A percentile compares a stretch with the other conserved stretches of the same genome.
phyloP scores from a whole-genome alignment of 164 flowering plant genomes.

The Amborella trichopoda region DNA sequence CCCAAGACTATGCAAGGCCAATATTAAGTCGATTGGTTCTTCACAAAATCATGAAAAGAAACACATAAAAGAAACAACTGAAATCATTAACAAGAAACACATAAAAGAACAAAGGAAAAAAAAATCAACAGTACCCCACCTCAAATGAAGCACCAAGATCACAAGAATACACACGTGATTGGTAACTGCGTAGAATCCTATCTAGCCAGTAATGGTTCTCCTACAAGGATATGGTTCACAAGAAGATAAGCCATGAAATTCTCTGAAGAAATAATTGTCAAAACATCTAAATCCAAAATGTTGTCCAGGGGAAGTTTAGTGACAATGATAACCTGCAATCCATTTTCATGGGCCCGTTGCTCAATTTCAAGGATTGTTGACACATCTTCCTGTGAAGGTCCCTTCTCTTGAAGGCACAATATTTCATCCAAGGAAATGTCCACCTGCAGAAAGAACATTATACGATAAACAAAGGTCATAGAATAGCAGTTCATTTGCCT shows the following conservation, averaged over 20 bases:
- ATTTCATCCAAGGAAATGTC: conserved; percentile 81
- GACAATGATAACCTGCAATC: conserved; percentile 56
- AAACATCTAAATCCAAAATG: background rate
- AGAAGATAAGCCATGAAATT: background rate
- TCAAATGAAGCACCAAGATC: conserved; percentile 59
- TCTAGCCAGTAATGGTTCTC: conserved; percentile 93
- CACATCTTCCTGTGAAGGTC: conserved; percentile 76
- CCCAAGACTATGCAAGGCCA: too few species aligned
- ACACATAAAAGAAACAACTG: too few species aligned
- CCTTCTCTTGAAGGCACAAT: conserved; percentile 69
- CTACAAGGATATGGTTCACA: conserved; percentile 24
- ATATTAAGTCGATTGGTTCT: too few species aligned
- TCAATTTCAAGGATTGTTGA: conserved; percentile 84
- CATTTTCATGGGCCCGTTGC: conserved; percentile 96
- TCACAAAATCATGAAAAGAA: too few species aligned
- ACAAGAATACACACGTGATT: conserved; percentile 72
- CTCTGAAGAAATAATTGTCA: background rate
- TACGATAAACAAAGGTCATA: too few species aligned
- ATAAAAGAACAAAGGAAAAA: too few species aligned
- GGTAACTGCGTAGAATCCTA: conserved; percentile 76
- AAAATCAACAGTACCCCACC: conserved; percentile 24
- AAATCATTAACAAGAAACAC: too few species aligned
- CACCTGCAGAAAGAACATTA: conserved; percentile 48
- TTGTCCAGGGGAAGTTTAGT: too few species aligned
- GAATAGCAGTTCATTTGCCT: too few species aligned